Evolutionary conservation across 202 grass and related monocot genomes (phyloP), one percentile per base, ranked within the genome.

Genomic region (Schoenoplectus tabernaemontani): DNA sequence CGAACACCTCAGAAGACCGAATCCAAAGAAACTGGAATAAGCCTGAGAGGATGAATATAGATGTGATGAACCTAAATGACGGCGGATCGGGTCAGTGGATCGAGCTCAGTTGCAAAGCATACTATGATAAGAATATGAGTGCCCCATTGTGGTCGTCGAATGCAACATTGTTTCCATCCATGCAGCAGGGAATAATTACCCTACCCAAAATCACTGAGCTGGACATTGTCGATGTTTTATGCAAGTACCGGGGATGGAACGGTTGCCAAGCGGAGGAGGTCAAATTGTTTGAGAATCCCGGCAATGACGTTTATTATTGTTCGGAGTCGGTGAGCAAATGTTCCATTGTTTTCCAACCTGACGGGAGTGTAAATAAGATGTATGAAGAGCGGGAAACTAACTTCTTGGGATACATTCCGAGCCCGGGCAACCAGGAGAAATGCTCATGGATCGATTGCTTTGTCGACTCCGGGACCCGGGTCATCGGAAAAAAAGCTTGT

Each of bases 401-500:
- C 15, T 63, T 57, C 38, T 48, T 80, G 8, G 77, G 77, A 11
- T 62, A 64, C 30, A 10, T 80, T 9, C 77, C 77, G 0, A 80
- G 1, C 8, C 36, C 54, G 22, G 60, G 46, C 23, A 47, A 63
- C 58, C 34, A 37, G 22, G 19, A 78, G 28, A 79, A 80, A 37
- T 80, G 77, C 41, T 54, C 70, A 0, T 80, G 59, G 59, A 64
- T 80, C 6, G 77, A 80, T 47, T 64, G 77, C 34, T 19, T 80
- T 3, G 3, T 80, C 9, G 57, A 63, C 13, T n/a, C 58, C 0
- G 38, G 13, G 5, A 7, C 22, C 50, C 10, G 37, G 59, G 51
- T 63, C 39, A 80, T 80, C 23, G 77, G 77, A 61, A 63, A 43
- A 3, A 48, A 26, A 46, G n/a, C 34, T 32, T 80, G 59, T 32